Base-by-base conservation (phyloP, 805 yeast genomes). In the Candida morakotiae region DNA sequence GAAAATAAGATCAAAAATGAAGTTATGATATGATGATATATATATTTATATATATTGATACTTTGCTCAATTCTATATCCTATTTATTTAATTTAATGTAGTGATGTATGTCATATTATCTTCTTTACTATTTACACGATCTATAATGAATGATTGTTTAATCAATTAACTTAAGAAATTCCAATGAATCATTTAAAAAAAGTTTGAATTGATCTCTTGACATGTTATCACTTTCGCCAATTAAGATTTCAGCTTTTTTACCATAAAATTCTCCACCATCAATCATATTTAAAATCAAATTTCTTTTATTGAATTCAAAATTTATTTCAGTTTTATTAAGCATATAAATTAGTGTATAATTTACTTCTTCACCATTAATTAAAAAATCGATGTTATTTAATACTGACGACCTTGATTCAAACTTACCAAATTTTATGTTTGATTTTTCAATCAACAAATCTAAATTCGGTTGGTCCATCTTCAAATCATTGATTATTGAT, bases 231-330 rank as follows among this genome's bases (percentile, higher is more conserved):
- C 31, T 38, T 21, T 31, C 40, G 11, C 40, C 40, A 19, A 40
- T 16, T 6, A 67, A 59, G 38, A 75, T 64, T 51, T 79, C 83
- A 7, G 62, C 43, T 18, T 65, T 57, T 40, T 78, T 59, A 1
- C 83, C 83, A 9, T 81, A 82, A 31, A 75, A 58, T 5, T 66
- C 54, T 3, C 83, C 83, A n/a, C 81, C 81, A 48, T 79, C 83
- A 13, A 73, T 56, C 13, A 66, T 51, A 28, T 70, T 61, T 37
- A 65, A 62, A 43, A 74, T 54, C 28, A 56, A 37, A 13, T 53
- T 49, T 29, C 50, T 51, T 11, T 58, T 63, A 10, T 57, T 57
- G 37, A 51, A 65, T n/a, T 53, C 42, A 39, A 74, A 62, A 35
- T 68, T 71, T 24, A 73, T 49, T 41, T 71, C 73, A 33, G 71